phyloP scores from a whole-genome alignment of 2,329 filamentous ascomycete genomes.

The Aureobasidium sp. region DNA sequence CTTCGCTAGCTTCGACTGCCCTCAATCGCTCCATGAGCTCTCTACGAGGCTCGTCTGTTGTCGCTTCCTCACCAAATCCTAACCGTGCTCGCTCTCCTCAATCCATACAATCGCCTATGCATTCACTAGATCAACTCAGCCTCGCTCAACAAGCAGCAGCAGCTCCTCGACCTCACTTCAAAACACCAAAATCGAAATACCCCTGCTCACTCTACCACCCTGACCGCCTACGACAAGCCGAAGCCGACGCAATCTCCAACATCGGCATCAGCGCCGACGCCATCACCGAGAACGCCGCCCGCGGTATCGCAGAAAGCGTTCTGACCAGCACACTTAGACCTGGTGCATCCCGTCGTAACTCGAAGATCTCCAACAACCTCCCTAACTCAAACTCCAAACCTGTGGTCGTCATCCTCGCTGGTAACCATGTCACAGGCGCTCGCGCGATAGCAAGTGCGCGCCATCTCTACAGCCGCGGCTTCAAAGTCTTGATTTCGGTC shows the following conservation, averaged over 20 bases:
- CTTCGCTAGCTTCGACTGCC: constrained; percentile 22
- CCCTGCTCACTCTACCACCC: constrained; percentile 50
- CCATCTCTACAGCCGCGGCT: constrained; percentile 75
- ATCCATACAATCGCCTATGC: constrained; percentile 19
- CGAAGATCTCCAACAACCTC: constrained; percentile 46
- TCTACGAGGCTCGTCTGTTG: constrained; percentile 23
- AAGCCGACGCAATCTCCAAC: constrained; percentile 82
- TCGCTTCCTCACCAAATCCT: constrained; percentile 21
- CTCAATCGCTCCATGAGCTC: constrained; percentile 26
- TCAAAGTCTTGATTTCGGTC: constrained; percentile 73
- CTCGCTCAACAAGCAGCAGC: constrained; percentile 16
- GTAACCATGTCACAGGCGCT: constrained; percentile 87
- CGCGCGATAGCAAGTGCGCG: constrained; percentile 78
- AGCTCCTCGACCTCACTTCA: constrained; percentile 30
- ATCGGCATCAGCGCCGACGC: constrained; percentile 81
- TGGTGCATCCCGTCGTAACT: constrained; percentile 17
- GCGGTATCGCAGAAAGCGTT: constrained; percentile 79
- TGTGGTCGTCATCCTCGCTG: constrained; percentile 71
- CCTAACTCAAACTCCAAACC: constrained; percentile 40
- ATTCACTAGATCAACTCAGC: constrained; percentile 11
- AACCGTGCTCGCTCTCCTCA: constrained; percentile 24
- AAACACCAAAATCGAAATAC: constrained; percentile 44
- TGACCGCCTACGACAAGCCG: constrained; percentile 75
- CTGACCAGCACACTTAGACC: constrained; percentile 33
- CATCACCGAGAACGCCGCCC: constrained; percentile 87